Evolutionary conservation across 78 protist genomes (phyloP), one percentile per base, ranked within the genome.

Genomic region (Monosiga brevicollis): DNA sequence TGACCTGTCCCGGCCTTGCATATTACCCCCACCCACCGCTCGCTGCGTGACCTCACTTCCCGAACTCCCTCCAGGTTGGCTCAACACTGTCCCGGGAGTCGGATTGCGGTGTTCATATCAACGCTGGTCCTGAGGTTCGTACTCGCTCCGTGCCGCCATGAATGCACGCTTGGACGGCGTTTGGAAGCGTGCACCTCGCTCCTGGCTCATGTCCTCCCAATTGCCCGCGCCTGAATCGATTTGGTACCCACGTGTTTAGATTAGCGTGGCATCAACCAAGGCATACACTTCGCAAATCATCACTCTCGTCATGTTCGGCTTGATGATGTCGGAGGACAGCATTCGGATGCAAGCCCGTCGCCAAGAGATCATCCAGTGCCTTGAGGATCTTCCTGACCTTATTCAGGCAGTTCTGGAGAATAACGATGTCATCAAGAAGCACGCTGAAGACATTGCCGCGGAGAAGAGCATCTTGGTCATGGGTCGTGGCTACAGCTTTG

Each of bases 201-300:
- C n/a, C n/a, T n/a, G n/a, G n/a, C n/a, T n/a, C n/a, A n/a, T n/a
- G n/a, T n/a, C n/a, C n/a, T n/a, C n/a, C n/a, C n/a, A n/a, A n/a
- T n/a, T n/a, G n/a, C n/a, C n/a, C n/a, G n/a, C n/a, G n/a, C n/a
- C n/a, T n/a, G n/a, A n/a, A n/a, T n/a, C n/a, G n/a, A n/a, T n/a
- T n/a, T n/a, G n/a, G n/a, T n/a, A n/a, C n/a, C n/a, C n/a, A n/a
- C n/a, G n/a, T n/a, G n/a, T n/a, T n/a, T n/a, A n/a, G 89, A 91
- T 95, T 82, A 98, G 98, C 29, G 99, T 98, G 2, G 99, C 99
- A 2, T 92, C 97, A 20, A 98, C 99, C 72, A 98, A 98, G 91
- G 99, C 99, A 10, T 98, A 91, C 91, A 93, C 99, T 11, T 86
- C 93, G 2, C 98, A 94, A 83, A 74, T 89, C 39, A 9, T 83